Conservation (phyloP, 208 protist species). For the Crithidia fasciculata region DNA sequence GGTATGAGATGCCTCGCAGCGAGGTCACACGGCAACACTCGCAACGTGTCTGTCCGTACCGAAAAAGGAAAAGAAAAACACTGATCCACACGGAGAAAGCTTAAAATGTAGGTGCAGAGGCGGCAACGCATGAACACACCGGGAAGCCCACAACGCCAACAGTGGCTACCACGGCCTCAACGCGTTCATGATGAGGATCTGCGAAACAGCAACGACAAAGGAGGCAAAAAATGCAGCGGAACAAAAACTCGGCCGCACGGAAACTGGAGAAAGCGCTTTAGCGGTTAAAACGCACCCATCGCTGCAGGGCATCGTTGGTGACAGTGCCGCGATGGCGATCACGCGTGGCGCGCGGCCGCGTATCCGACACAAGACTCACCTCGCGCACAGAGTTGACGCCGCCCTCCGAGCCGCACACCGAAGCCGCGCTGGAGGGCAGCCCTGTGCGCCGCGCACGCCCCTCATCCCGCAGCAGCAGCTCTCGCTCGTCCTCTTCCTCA, state of each 20-base stretch:
- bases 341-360: neutral
- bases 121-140: no score
- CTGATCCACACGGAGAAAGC: no score
- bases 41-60: no score
- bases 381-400: slow-evolving; percentile 1
- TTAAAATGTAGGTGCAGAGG: no score
- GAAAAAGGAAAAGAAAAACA: no score
- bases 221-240: slow-evolving; percentile 1
- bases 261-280: neutral
- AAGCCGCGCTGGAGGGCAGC: neutral
- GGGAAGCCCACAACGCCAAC: no score
- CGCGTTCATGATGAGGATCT: no score
- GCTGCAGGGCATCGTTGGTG: slow-evolving; percentile 12
- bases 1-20: no score
- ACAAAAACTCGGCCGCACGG: neutral
- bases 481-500: slow-evolving; percentile 53
- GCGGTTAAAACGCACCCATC: slow-evolving; percentile 21
- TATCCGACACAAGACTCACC: neutral
- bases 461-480: slow-evolving; percentile 25
- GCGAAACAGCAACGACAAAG: neutral
- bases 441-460: neutral
- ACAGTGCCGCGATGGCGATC: neutral
- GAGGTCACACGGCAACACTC: no score
- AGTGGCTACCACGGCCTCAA: no score
- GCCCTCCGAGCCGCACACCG: slow-evolving; percentile 1